phyloP scores from a whole-genome alignment of 768 basidiomycete species.

The Mycena leptocephala region DNA sequence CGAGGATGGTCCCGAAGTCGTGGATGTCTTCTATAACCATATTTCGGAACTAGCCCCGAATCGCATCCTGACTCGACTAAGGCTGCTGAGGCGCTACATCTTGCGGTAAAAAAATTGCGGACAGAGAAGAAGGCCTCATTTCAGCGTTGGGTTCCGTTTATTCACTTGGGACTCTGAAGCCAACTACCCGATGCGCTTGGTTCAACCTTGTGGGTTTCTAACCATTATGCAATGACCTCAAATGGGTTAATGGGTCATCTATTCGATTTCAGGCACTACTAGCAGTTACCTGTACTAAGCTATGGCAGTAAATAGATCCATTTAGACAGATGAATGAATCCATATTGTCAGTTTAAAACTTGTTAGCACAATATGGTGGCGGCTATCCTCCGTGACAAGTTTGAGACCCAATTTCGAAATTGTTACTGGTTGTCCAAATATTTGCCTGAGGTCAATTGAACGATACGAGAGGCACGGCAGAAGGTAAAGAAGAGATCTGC shows the following conservation, averaged over 20 bases:
- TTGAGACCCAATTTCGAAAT: too few species aligned
- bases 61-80: slow-evolving; percentile 10
- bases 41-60: slow-evolving; percentile 2
- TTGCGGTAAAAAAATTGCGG: slow-evolving; percentile 11
- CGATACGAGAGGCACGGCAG: slow-evolving; percentile 5
- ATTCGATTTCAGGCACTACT: slow-evolving; percentile 14
- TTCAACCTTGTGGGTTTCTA: slow-evolving; percentile 21
- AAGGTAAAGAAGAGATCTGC: slow-evolving; percentile 11
- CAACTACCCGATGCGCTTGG: neutral
- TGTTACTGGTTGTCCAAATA: slow-evolving; percentile 12
- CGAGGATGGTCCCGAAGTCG: slow-evolving; percentile 15
- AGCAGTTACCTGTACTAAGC: slow-evolving; percentile 12
- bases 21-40: slow-evolving; percentile 7
- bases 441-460: slow-evolving; percentile 9
- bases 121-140: slow-evolving; percentile 24
- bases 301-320: slow-evolving; percentile 7
- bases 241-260: slow-evolving; percentile 12
- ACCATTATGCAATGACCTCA: slow-evolving; percentile 9
- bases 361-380: slow-evolving; percentile 22
- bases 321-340: slow-evolving; percentile 18
- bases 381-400: too few species aligned
- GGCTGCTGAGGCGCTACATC: too few species aligned
- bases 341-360: slow-evolving; percentile 9
- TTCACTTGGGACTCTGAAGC: slow-evolving; percentile 18
- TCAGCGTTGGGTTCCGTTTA: slow-evolving; percentile 22